These are phyloP conservation scores for Gossypium raimondii DNA, from an alignment of 345 rosid species.

Conservation along the genomic window DNA sequence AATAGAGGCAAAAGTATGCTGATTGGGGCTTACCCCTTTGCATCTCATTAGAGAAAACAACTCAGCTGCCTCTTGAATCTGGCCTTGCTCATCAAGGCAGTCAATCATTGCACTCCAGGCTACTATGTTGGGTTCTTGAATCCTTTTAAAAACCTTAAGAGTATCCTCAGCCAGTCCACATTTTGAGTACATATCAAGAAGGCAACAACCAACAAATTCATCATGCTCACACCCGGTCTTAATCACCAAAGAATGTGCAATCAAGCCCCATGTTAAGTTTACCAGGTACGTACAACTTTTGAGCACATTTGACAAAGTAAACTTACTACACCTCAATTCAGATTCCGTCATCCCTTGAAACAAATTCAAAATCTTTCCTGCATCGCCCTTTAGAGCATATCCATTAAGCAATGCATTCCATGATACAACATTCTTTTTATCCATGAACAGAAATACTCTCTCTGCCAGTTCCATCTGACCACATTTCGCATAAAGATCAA, in stretches of 20 bases:
- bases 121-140: conserved; percentile 35
- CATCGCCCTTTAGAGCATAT: conserved; percentile 32
- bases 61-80: conserved; percentile 27
- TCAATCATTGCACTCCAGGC: conserved; percentile 43
- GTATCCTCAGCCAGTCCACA: conserved; percentile 37
- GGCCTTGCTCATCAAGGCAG: conserved; percentile 37
- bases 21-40: conserved; percentile 37
- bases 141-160: conserved; percentile 30
- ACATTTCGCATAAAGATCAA: conserved; percentile 43
- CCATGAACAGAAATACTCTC: conserved; percentile 31
- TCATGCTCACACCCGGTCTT: conserved; percentile 35
- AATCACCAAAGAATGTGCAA: conserved; percentile 37
- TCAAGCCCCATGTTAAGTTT: conserved; percentile 31
- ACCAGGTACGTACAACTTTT: conserved; percentile 35
- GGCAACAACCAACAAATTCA: conserved; percentile 36
- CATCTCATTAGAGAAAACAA: conserved; percentile 36
- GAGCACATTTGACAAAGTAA: conserved; percentile 34
- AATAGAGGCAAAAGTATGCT: conserved; percentile 31
- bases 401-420: conserved; percentile 48
- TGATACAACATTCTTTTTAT: conserved; percentile 34
- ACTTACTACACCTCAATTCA: conserved; percentile 31
- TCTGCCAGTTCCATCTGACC: conserved; percentile 37
- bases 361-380: conserved; percentile 26
- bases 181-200: conserved; percentile 49
- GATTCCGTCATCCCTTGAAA: conserved; percentile 33